Evolutionary conservation across 2,329 filamentous ascomycete species (phyloP), one percentile per base, ranked within the genome.

Genomic region (Phoma herbarum): DNA sequence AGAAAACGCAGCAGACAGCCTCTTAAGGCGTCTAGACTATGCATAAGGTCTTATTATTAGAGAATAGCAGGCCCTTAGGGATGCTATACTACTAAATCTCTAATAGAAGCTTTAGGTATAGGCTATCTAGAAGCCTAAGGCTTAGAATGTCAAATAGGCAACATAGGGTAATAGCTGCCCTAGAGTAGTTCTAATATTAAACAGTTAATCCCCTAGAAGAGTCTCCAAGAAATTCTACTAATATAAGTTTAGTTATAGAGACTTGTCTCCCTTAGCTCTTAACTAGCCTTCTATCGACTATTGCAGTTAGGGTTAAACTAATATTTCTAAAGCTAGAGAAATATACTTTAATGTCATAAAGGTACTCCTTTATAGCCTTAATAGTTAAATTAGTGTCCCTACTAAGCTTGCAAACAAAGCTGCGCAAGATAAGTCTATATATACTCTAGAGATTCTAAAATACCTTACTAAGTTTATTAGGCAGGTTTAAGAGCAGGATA

Each of bases 91-190:
- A 25, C 31, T n/a, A 20, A 51, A 33, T 51, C 37, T 51, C 37
- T 51, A 51, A 14, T 16, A 51, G 26, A 51, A 33, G 48, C 48
- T 43, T 43, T 43, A 43, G 26, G 31, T 43, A 43, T 51, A 51
- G 26, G 31, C 37, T 51, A n/a, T 51, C 22, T 20, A 12, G 22
- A 43, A 43, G 37, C n/a, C 37, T 33, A 51, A 29, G 29, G 48
- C 37, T 37, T 37, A 22, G 25, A 29, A 20, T 12, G 28, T 29
- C 25, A 31, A 14, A 22, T 31, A 10, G 14, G 12, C 25, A 5
- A 10, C 26, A 10, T 2, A 3, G 26, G 26, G 26, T 28, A n/a
- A n/a, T n/a, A n/a, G n/a, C n/a, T n/a, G n/a, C n/a, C n/a, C n/a
- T n/a, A n/a, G n/a, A n/a, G n/a, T n/a, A n/a, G n/a, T n/a, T n/a